A percentile compares a stretch with the other conserved stretches of the same genome.
phyloP scores from a whole-genome alignment of 2,329 filamentous ascomycete species.

The Rhynchosporium graminicola region DNA sequence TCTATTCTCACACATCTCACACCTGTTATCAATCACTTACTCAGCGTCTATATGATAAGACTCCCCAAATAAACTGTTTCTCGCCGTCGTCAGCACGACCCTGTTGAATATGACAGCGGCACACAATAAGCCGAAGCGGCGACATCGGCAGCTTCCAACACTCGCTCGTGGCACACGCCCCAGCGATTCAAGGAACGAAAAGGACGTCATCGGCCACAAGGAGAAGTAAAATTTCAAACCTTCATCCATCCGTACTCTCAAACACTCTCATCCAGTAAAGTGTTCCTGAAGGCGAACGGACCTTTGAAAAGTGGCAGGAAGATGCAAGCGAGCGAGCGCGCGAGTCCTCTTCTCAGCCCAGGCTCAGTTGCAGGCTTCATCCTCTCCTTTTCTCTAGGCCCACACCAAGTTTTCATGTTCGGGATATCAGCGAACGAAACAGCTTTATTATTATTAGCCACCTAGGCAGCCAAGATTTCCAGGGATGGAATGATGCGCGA shows the following conservation, averaged over 20 bases:
- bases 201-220: background rate
- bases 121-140: background rate
- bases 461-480: background rate
- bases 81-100: background rate
- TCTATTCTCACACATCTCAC: background rate
- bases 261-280: background rate
- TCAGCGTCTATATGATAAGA: slow-evolving; percentile 7
- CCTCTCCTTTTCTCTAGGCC: background rate
- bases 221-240: no score
- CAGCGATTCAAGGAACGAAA: background rate
- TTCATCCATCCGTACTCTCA: no score
- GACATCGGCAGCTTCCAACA: background rate
- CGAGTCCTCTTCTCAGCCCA: no score
- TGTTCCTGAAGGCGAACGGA: background rate
- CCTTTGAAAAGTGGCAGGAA: background rate
- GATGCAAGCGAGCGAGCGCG: background rate
- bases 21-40: background rate
- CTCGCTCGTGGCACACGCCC: background rate
- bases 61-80: background rate
- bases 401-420: no score
- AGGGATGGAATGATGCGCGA: slow-evolving; percentile 16
- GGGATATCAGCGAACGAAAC: no score
- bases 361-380: background rate
- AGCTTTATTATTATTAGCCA: no score
- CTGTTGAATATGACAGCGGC: background rate